phyloP scores from a whole-genome alignment of 257 asterid species.

The Solanum neorickii region DNA sequence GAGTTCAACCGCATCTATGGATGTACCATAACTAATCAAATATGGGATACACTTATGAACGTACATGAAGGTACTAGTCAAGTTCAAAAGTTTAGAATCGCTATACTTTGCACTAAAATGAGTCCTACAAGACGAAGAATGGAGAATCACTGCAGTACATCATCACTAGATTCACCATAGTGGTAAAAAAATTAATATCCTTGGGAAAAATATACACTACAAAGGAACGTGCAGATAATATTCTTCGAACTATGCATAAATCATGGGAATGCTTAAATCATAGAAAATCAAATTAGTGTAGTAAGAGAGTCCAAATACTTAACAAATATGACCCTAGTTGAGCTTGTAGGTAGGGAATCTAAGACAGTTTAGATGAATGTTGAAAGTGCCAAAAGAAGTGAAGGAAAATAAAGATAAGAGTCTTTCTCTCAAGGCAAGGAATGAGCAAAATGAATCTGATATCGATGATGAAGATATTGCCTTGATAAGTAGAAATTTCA shows the following conservation, averaged over 20 bases:
- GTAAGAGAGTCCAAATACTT: background rate
- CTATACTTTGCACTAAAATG: background rate
- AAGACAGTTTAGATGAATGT: background rate
- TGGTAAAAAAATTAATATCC: background rate
- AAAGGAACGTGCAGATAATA: background rate
- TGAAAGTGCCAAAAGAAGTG: background rate
- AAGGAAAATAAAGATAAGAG: background rate
- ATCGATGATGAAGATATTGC: background rate
- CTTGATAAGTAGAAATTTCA: background rate
- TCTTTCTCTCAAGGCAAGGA: background rate
- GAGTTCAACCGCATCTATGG: background rate
- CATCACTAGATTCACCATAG: background rate
- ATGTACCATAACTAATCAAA: background rate
- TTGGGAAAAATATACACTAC: background rate
- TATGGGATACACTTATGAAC: background rate
- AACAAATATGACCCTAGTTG: background rate
- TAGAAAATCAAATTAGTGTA: background rate
- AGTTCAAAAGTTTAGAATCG: background rate
- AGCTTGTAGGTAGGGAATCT: background rate
- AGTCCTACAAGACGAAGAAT: background rate
- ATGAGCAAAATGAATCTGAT: background rate
- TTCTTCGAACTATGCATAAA: background rate
- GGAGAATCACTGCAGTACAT: background rate
- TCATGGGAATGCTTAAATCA: background rate
- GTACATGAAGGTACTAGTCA: background rate